Evolutionary conservation across 805 yeast species (phyloP).

Genomic region (Naumovozyma dairenensis): DNA sequence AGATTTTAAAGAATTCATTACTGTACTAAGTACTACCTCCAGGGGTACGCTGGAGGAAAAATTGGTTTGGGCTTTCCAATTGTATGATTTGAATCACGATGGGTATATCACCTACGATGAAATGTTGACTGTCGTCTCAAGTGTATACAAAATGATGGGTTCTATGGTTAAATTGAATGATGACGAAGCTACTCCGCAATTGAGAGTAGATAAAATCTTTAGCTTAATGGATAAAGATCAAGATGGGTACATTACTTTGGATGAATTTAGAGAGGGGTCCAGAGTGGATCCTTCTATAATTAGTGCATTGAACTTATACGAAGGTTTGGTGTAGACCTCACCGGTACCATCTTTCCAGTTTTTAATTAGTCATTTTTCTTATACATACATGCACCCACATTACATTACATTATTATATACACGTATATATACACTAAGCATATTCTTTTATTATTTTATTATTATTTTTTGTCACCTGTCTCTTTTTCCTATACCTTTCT

Average conservation of each 20-base stretch:
- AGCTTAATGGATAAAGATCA: slow-evolving; percentile 58
- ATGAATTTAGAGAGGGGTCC: slow-evolving; percentile 76
- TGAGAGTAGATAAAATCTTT: slow-evolving; percentile 76
- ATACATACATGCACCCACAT: too few relatives aligned
- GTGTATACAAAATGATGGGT: slow-evolving; percentile 93
- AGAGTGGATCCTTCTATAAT: slow-evolving; percentile 70
- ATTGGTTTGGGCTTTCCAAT: slow-evolving; percentile 77
- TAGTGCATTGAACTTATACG: slow-evolving; percentile 68
- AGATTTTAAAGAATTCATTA: slow-evolving; percentile 86
- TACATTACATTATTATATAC: too few relatives aligned
- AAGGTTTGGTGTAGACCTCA: slow-evolving; percentile 63
- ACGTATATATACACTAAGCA: too few relatives aligned
- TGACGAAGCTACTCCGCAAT: slow-evolving; percentile 87
- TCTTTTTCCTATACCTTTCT: not conserved
- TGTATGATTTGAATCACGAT: slow-evolving; percentile 75
- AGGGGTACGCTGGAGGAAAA: slow-evolving; percentile 81
- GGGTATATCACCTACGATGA: slow-evolving; percentile 72
- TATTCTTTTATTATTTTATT: not conserved
- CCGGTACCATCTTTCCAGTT: too few relatives aligned
- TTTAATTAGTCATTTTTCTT: too few relatives aligned
- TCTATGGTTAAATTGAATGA: slow-evolving; percentile 81
- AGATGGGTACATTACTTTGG: slow-evolving; percentile 61
- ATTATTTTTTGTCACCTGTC: not conserved
- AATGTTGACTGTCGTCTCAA: slow-evolving; percentile 64
- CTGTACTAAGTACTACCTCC: slow-evolving; percentile 77